Base-by-base conservation (phyloP, 169 alveolate genomes). In the Plasmodium coatneyi region DNA sequence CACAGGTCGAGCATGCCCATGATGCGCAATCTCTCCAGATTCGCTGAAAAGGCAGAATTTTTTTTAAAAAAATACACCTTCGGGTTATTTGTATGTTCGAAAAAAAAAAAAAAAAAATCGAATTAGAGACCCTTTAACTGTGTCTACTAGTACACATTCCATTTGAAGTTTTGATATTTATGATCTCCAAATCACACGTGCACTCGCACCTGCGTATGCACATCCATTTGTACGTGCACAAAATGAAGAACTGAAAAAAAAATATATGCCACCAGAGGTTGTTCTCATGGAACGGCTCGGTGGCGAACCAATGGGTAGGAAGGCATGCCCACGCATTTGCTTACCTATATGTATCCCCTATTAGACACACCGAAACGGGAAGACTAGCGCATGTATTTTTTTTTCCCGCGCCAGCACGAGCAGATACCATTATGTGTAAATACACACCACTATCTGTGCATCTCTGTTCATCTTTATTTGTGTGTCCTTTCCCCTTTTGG, bases 21-120 rank as follows among this genome's bases (percentile, higher is more conserved):
- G 60, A 49, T 49, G 25, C 60, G 22, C 2, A 49, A 16, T 49
- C 60, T 3, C 22, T 49, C 25, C 60, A 49, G 60, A 22, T 49
- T 49, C 22, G 5, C 25, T 49, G 9, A 49, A 49, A 12, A 49
- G 60, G 60, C 22, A 49, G 22, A 49, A 49, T 14, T 49, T 49
- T 49, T 49, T 49, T 49, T 49, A 49, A 49, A 49, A 49, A 49
- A 25, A 14, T 4, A 25, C 10, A 28, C 28, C 83, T 76, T 19
- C 70, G 16, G 5, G 25, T 76, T 32, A 76, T 76, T 76, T 76
- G 25, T 28, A 32, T 76, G 3, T 19, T 32, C 10, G n/a, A 32
- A 76, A 76, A 76, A 76, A 76, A 76, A 76, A 34, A 76, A 32
- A 76, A 76, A 76, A 76, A 76, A 76, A 76, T 25, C 60, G 19